Conservation (phyloP, 176 grass and related monocot species). For the Zoysia japonica region DNA sequence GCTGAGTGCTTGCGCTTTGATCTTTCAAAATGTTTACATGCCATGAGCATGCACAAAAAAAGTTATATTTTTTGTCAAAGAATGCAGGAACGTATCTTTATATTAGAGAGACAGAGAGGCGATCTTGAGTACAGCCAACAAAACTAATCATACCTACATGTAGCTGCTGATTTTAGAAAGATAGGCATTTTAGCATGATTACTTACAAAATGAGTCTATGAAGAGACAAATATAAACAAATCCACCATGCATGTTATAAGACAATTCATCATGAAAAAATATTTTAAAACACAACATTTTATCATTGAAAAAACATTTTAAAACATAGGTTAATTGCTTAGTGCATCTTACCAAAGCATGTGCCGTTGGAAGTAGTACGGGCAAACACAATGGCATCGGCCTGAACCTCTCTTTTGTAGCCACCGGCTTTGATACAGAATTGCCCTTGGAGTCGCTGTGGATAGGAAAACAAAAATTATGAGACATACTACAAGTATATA, state of each 20-base stretch:
- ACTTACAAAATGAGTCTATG: conserved; percentile 19
- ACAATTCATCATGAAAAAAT: neutral
- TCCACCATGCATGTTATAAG: conserved; percentile 17
- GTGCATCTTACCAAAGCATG: conserved; percentile 84
- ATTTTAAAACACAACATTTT: conserved; percentile 7
- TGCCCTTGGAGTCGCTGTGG: conserved; percentile 57
- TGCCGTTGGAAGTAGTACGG: conserved; percentile 74
- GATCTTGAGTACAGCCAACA: neutral
- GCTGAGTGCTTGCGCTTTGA: neutral
- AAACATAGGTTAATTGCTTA: neutral
- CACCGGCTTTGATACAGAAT: conserved; percentile 52
- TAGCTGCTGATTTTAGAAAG: neutral
- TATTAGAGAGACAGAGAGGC: no score
- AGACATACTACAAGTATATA: conserved; percentile 11
- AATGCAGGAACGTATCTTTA: no score
- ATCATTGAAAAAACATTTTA: neutral
- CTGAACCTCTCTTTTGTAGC: conserved; percentile 81
- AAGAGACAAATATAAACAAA: conserved; percentile 32
- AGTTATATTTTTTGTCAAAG: no score
- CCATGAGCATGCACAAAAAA: neutral
- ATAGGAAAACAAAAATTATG: conserved; percentile 45
- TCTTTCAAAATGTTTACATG: conserved; percentile 21
- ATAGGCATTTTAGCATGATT: conserved; percentile 1
- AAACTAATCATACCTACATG: conserved; percentile 29
- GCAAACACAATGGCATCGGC: conserved; percentile 83